Evolutionary conservation across 495 filamentous ascomycete genomes (phyloP).

Genomic region (Acidomyces sp.): DNA sequence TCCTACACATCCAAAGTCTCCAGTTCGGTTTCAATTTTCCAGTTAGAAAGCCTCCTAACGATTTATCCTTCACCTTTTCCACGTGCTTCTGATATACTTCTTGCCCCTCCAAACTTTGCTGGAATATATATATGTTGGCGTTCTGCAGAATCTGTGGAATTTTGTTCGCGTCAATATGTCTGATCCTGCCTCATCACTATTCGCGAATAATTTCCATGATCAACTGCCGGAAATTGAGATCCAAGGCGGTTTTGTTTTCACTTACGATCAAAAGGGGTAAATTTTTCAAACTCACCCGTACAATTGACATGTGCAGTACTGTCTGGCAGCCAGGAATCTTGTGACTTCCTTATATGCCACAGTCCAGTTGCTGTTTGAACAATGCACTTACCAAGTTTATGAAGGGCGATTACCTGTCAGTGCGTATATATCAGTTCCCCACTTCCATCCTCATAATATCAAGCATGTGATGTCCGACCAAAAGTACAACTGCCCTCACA

Average conservation of each 20-base stretch:
- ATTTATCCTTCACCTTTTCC: slow-evolving; percentile 26
- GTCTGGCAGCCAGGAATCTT: too few species aligned
- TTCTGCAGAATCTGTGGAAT: slow-evolving; percentile 59
- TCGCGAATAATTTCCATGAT: slow-evolving; percentile 30
- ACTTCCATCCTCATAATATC: too few species aligned
- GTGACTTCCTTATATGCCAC: too few species aligned
- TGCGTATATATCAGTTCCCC: too few species aligned
- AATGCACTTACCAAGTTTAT: too few species aligned
- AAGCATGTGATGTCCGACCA: too few species aligned
- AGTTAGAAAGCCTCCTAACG: slow-evolving; percentile 24
- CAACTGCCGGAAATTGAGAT: slow-evolving; percentile 28
- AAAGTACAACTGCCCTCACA: too few species aligned
- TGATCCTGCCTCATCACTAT: slow-evolving; percentile 32
- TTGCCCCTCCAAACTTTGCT: slow-evolving; percentile 55
- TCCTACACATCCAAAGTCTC: slow-evolving; percentile 12
- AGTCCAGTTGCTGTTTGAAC: too few species aligned
- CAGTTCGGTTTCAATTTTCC: slow-evolving; percentile 3
- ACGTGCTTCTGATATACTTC: slow-evolving; percentile 46
- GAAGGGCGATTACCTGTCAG: too few species aligned
- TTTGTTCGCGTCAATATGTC: slow-evolving; percentile 59
- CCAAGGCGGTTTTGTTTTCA: slow-evolving; percentile 35
- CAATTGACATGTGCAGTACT: too few species aligned
- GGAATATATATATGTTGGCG: slow-evolving; percentile 74
- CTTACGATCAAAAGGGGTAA: too few species aligned
- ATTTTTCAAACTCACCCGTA: too few species aligned